Base-by-base conservation (phyloP, 192 early-diverging fungal species). In the Gryganskiella cystojenkinii region DNA sequence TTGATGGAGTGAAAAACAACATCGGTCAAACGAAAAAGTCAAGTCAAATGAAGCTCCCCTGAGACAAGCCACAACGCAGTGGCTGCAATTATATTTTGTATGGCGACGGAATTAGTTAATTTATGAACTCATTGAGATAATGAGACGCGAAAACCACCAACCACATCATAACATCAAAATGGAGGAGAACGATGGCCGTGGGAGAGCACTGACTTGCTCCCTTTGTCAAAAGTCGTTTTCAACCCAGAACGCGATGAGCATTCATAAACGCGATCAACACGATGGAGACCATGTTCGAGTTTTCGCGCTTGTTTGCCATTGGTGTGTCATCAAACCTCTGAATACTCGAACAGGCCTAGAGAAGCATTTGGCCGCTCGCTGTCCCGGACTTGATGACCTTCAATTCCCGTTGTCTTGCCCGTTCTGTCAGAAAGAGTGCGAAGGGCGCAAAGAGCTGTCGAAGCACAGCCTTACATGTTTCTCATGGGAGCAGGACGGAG, bases 401-500 rank as follows among this genome's bases (percentile, higher is more conserved):
- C 19, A 42, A 8, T 58, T 58, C 20, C 56, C 37, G 34, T 25
- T 58, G 22, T 1, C 20, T 14, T 58, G 56, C 27, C 37, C 33
- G n/a, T 58, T 22, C 20, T 55, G 53, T n/a, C 13, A 55, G 27
- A 5, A 13, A 31, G 10, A 28, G 14, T 54, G 52, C 15, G 1
- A 34, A 33, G 53, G 31, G 33, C 14, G 27, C n/a, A 5, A 8
- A 25, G 37, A 25, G 0, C 37, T 58, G 20, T 20, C 35, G 0
- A 42, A 25, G 1, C 56, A 58, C 40, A 25, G 35, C 37, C 4
- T 50, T 43, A 7, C 5, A 14, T 58, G 33, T 24, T 43, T 24
- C 4, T 49, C 25, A 10, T 63, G 34, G 61, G 49, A 52, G 25
- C 33, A 63, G 31, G 45, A 63, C 20, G 37, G 19, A 7, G 37